Evolutionary conservation across 2,329 filamentous ascomycete species (phyloP), one percentile per base, ranked within the genome.

Genomic region (Calonectria hongkongensis): DNA sequence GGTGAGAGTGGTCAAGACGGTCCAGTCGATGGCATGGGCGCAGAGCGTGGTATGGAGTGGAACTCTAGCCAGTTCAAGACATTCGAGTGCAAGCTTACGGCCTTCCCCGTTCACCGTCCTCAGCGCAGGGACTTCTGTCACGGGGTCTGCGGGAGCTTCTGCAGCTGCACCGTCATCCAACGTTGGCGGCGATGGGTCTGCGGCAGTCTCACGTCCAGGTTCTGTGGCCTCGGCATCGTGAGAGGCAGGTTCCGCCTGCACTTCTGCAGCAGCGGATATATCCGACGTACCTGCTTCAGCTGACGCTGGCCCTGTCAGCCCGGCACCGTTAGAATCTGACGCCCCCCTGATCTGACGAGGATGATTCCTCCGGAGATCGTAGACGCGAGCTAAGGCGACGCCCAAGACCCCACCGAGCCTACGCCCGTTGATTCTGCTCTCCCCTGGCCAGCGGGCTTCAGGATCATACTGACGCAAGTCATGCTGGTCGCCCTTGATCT

Each of bases 381-480:
- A 74, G 48, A 70, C 67, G 27, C 73, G 70, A 9, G 70, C 73
- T 15, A 74, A 56, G 18, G 70, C 58, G 10, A 80, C 50, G n/a
- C 73, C 73, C 21, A 74, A 30, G 4, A 74, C 70, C 12, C 73
- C 73, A 27, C 73, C 70, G 21, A 73, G 51, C 21, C 73, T 65
- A n/a, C 67, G 67, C 48, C 62, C 70, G 13, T 65, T 68, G 18
- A 73, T 67, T 39, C 56, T 68, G 45, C 70, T 73, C 66, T 73
- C 73, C 18, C 73, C 73, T 25, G 73, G 73, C 73, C 73, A 74
- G 54, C 70, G 70, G 47, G 73, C 73, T 30, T 65, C 67, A 51
- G 51, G 58, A 36, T 73, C 73, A 21, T 68, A 70, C 58, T 74
- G 73, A 30, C 68, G 56, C 15, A 70, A 48, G 21, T 50, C 36